Evolutionary conservation across 148 eudicot genomes (phyloP), one percentile per base, ranked within the genome.

Genomic region (Tetragonia tetragonoides): DNA sequence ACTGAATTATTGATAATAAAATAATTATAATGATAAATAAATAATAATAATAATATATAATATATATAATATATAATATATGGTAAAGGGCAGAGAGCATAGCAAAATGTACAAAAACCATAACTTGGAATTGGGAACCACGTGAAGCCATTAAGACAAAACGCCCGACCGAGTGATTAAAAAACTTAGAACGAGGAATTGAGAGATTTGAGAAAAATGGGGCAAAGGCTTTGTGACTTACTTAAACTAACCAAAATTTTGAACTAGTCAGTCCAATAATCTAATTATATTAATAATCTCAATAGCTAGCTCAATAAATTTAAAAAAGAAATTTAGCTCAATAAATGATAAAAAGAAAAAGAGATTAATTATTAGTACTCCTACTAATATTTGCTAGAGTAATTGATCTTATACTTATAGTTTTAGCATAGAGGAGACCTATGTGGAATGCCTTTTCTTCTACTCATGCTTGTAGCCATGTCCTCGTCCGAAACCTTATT

Each of bases 91-190:
- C 60, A 66, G 60, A n/a, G 73, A n/a, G 68, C 56, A 42, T 74
- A 66, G 76, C 77, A 82, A 84, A 83, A 86, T 88, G 87, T 87
- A 90, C 91, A 86, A 86, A 82, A 83, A 83, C 83, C 78, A 74
- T 85, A 86, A 87, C 96, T 92, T 86, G 93, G 94, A 91, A 87
- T 82, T 90, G 87, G 90, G 87, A 91, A 84, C 84, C 98, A 94
- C 95, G 97, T 94, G 98, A 88, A 82, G 88, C 95, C 89, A 91
- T 94, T 89, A 93, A 91, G 93, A 91, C 92, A 93, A 93, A 86
- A 81, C 88, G 80, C 90, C 93, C 97, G 95, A 94, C 98, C 94
- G 81, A 89, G 87, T 86, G 79, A 83, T 89, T 91, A 90, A 79
- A 88, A 86, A 88, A 91, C 79, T 77, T 66, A 71, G 41, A 83